Base-by-base conservation (phyloP, 164 flowering plant genomes). In the Umbellularia californica region DNA sequence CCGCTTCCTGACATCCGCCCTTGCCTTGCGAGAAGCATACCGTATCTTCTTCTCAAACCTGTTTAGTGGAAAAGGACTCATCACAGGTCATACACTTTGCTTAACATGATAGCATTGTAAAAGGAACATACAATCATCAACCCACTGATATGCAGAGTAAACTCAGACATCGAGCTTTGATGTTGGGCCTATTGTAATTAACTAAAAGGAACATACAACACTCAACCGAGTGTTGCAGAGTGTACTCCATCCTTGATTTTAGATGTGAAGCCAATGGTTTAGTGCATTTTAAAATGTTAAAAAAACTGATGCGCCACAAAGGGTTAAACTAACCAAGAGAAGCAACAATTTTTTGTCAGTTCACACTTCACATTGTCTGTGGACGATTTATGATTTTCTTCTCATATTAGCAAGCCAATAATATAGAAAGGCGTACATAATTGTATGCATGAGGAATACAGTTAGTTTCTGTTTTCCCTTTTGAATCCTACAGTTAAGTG, bases 31-130 rank as follows among this genome's bases (percentile, higher is more conserved):
- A 74, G 90, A 83, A 23, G 79, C 90, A 75, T 88, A 88, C 77
- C 90, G 79, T 68, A 88, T 83, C 72, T 78, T 84, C 84, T 88
- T 88, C 74, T 87, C 91, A 75, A 88, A 88, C 79, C 91, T 88
- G 79, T 68, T 50, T 50, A 64, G 28, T 6, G 41, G 13, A 12
- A 14, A 77, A 62, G 35, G 17, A 69, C 17, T 66, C 19, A n/a
- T 69, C 55, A 69, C 15, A 5, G 47, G 28, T 30, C 55, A 15
- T 10, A 52, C 23, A 20, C 55, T 69, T 41, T 3, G 15, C 47
- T 67, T 41, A 24, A 64, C 28, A 25, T 10, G 17, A 10, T 64
- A 23, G 15, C 28, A 23, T 64, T 13, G 27, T 13, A 55, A 55
- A 55, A 17, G n/a, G 60, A 15, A 13, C 47, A 41, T 41, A 41